Evolutionary conservation across 305 asterid genomes (phyloP), one percentile per base, ranked within the genome.

Genomic region (Euphrasia arctica): DNA sequence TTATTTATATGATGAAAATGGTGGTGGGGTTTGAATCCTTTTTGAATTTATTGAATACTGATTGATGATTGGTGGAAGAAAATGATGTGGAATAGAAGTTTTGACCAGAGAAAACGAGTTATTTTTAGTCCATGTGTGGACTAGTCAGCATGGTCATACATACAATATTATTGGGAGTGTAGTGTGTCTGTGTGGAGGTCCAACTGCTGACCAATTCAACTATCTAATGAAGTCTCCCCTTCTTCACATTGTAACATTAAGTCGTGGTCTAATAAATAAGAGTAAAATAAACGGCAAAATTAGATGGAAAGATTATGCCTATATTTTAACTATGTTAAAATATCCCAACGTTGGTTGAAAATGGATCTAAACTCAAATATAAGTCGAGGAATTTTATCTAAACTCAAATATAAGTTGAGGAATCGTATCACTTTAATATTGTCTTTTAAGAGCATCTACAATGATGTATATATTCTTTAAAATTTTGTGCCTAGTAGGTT

Each of bases 81-180:
- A 66, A 52, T 52, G 22, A 18, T 18, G 22, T 18, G 22, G 57
- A 70, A 75, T 75, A 29, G 71, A 71, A 54, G 80, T 47, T 72
- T 85, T 83, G 89, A 83, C 85, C 58, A 72, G 67, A 74, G 85
- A 85, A 81, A 86, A 67, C 88, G 86, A 79, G 88, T 85, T 68
- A 64, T 70, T 64, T 51, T 15, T 1, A 13, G 55, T 54, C 9
- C 6, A 12, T 62, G 63, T 10, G 78, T 66, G 52, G 87, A 77
- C 84, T 39, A 72, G 80, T 70, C 76, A 60, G 36, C 49, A 74
- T 78, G 22, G 22, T 18, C 22, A 18, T 18, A n/a, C n/a, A n/a
- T n/a, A 18, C 22, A 18, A 18, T 18, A 18, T 18, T 18, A 18
- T 18, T 18, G 79, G 11, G 54, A 51, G 57, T 18, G 62, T 54